Conservation (phyloP, 2,329 filamentous ascomycete species). For the Cercospora sp. region DNA sequence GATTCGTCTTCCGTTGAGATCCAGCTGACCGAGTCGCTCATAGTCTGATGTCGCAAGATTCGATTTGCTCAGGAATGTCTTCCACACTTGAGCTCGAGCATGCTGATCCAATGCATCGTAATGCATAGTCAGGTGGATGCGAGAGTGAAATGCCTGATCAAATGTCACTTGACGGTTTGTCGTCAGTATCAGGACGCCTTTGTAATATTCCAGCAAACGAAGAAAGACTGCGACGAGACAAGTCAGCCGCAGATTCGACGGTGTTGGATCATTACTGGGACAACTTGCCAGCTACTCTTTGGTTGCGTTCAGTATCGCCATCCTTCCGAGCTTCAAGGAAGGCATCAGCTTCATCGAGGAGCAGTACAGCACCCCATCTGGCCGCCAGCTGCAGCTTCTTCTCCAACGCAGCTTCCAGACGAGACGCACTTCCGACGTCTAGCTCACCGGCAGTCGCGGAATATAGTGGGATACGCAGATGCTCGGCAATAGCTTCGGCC, state of each 20-base stretch:
- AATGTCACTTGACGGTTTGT: conserved; percentile 41
- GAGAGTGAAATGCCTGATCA: conserved; percentile 41
- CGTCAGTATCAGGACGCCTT: conserved; percentile 38
- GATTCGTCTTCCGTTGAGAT: conserved; percentile 21
- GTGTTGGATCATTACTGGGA: not conserved
- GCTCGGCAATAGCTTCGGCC: too few species aligned
- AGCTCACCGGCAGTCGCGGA: too few species aligned
- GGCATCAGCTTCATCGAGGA: conserved; percentile 63
- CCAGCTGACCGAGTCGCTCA: conserved; percentile 11
- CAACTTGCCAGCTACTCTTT: not conserved
- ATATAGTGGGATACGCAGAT: too few species aligned
- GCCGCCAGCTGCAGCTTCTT: conserved; percentile 48
- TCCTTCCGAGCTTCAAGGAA: conserved; percentile 56
- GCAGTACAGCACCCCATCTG: conserved; percentile 55
- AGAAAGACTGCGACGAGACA: conserved; percentile 35
- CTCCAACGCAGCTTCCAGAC: too few species aligned
- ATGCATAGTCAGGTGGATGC: conserved; percentile 38
- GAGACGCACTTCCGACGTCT: too few species aligned
- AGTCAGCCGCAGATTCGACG: not conserved
- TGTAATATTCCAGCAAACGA: conserved; percentile 42
- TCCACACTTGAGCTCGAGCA: conserved; percentile 34
- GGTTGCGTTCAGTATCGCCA: not conserved
- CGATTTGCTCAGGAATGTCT: conserved; percentile 19
- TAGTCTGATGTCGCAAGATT: conserved; percentile 9
- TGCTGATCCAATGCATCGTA: conserved; percentile 36